Base-by-base conservation (phyloP, 129 eudicot species). In the Kitagawia praeruptora region DNA sequence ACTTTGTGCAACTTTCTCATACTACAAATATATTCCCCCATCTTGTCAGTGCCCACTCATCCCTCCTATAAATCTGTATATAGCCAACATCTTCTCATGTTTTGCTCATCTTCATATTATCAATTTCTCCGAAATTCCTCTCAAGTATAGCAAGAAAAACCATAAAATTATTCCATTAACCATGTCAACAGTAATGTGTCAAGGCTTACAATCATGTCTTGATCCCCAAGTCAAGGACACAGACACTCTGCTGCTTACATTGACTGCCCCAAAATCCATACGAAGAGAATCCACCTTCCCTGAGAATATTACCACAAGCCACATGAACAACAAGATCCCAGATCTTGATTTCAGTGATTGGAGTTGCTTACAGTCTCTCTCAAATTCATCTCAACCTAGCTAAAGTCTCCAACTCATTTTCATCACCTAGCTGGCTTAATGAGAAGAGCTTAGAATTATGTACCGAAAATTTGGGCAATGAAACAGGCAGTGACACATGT, bases 381-480 rank as follows among this genome's bases (percentile, higher is more conserved):
- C 89, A 2, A 79, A 44, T 39, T 18, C 82, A 34, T 66, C 85
- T 9, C 81, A 85, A 14, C 63, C 12, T 80, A n/a, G n/a, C n/a
- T n/a, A 84, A 28, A 47, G 31, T 84, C n/a, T 80, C 8, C 79
- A 82, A 58, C 14, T n/a, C 67, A n/a, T 58, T 23, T 41, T 23
- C 83, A 14, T 56, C 76, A 5, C 56, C 76, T 13, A 85, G n/a
- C n/a, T n/a, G 75, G 77, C 88, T 94, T 23, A 91, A 89, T 72
- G 83, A 89, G 12, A 81, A 83, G 63, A 91, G 96, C 88, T 88
- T 94, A 67, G 85, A 88, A 75, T 64, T 94, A 63, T 94, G 98
- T 79, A 94, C 98, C 5, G 98, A 94, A 81, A 91, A 89, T 66
- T 74, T 94, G 28, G 97, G 98, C 23, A 89, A 88, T 77, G 98